A percentile compares a stretch with the other conserved stretches of the same genome.
These are phyloP conservation scores for Entomophthora muscae DNA, from an alignment of 371 early-diverging fungal species.

Conservation along the genomic window DNA sequence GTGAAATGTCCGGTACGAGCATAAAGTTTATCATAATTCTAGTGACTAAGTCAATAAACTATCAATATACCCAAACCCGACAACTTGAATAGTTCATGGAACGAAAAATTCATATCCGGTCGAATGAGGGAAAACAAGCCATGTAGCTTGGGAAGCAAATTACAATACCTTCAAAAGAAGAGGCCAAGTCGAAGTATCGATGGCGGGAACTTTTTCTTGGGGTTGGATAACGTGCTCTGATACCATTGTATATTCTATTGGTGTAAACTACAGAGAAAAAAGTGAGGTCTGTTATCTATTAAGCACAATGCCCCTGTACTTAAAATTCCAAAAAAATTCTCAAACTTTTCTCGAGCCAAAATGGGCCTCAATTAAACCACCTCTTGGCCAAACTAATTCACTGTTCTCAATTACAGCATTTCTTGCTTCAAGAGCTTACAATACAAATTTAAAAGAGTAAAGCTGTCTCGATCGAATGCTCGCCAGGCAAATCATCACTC, in stretches of 20 bases:
- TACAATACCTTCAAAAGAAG: slow-evolving; percentile 69
- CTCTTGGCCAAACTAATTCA: too few relatives aligned
- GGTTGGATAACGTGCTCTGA: slow-evolving; percentile 41
- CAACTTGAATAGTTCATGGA: not conserved
- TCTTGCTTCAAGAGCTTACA: too few relatives aligned
- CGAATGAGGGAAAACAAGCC: not conserved
- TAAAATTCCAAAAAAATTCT: too few relatives aligned
- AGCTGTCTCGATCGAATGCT: too few relatives aligned
- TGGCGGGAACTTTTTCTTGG: slow-evolving; percentile 43
- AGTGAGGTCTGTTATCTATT: too few relatives aligned
- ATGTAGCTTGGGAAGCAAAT: not conserved
- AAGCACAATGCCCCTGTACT: too few relatives aligned
- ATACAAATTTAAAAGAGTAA: too few relatives aligned
- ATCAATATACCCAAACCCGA: not conserved
- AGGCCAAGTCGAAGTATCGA: slow-evolving; percentile 92
- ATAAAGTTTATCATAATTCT: slow-evolving; percentile 96
- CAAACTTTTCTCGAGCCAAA: too few relatives aligned
- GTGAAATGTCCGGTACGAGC: slow-evolving; percentile 97
- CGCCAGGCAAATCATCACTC: too few relatives aligned
- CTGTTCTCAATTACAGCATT: too few relatives aligned
- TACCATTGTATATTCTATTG: not conserved
- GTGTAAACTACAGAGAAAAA: not conserved
- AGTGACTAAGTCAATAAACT: slow-evolving; percentile 9
- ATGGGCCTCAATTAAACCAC: too few relatives aligned
- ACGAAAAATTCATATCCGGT: not conserved